A percentile compares a stretch with the other conserved stretches of the same genome.
Evolutionary conservation across 352 stramenopile genomes (phyloP).

Genomic region (Phytophthora kernoviae): DNA sequence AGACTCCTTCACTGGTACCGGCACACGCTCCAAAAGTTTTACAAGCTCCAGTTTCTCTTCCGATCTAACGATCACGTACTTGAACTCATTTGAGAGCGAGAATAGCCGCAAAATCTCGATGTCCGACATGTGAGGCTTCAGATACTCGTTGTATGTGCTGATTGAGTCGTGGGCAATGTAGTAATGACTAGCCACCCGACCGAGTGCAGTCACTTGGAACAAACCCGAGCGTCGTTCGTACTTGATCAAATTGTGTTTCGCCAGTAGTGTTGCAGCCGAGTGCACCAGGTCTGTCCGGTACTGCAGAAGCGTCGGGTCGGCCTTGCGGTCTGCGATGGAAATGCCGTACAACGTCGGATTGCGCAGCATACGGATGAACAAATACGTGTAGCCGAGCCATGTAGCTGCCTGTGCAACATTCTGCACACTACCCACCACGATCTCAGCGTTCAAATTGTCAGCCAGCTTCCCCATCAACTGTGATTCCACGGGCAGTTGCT

Average conservation of each 20-base stretch:
- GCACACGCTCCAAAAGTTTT: slow-evolving; percentile 97
- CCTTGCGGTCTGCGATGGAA: slow-evolving; percentile 81
- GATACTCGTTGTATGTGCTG: slow-evolving; percentile 97
- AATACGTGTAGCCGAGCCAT: slow-evolving; percentile 99
- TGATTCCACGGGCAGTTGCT: slow-evolving; percentile 99
- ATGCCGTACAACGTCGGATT: slow-evolving; percentile 98
- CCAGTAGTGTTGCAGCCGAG: slow-evolving; percentile 95
- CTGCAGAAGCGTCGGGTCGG: slow-evolving; percentile 95
- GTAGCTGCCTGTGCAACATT: slow-evolving; percentile 95
- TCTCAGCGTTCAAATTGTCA: slow-evolving; percentile 99
- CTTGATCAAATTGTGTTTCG: slow-evolving; percentile 97
- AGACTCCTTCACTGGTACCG: slow-evolving; percentile 98
- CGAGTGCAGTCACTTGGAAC: slow-evolving; percentile 97
- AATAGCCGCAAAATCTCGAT: slow-evolving; percentile 99
- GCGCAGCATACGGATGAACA: slow-evolving; percentile 99
- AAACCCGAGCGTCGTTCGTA: slow-evolving; percentile 97
- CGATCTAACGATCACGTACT: slow-evolving; percentile 97
- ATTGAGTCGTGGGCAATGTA: slow-evolving; percentile 99
- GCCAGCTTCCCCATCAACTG: slow-evolving; percentile 96
- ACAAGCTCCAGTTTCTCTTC: slow-evolving; percentile 99
- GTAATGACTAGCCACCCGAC: slow-evolving; percentile 98
- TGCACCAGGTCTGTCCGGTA: slow-evolving; percentile 96
- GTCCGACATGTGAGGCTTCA: slow-evolving; percentile 99
- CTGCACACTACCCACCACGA: slow-evolving; percentile 97
- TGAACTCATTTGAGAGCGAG: slow-evolving; percentile 98